Evolutionary conservation across 768 basidiomycete genomes (phyloP).

Genomic region (Phallus indusiatus): DNA sequence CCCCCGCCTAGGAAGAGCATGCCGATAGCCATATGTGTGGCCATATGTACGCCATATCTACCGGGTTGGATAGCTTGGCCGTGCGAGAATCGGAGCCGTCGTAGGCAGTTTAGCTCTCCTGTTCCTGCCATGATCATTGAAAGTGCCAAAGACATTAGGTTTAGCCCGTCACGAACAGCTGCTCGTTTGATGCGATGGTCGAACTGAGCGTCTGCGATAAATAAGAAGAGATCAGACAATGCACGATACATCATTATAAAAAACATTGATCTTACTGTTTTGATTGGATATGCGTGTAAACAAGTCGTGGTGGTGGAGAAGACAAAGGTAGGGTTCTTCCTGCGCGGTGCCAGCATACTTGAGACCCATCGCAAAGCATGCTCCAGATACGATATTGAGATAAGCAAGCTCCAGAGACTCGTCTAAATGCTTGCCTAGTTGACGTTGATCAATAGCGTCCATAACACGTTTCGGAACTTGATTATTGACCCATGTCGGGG

Average conservation of each 20-base stretch:
- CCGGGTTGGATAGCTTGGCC: conserved; percentile 55
- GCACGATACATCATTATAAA: neutral
- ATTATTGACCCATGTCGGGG: conserved; percentile 57
- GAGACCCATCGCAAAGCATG: conserved; percentile 84
- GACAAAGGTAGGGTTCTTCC: conserved; percentile 76
- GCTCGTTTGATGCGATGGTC: conserved; percentile 85
- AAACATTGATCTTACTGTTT: conserved; percentile 39
- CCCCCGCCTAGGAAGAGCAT: conserved; percentile 91
- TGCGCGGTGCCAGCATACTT: conserved; percentile 93
- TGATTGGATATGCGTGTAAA: conserved; percentile 64
- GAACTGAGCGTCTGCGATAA: conserved; percentile 54
- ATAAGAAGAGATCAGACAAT: no score
- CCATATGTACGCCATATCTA: conserved; percentile 83
- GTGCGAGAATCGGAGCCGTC: conserved; percentile 80
- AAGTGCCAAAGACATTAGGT: conserved; percentile 75
- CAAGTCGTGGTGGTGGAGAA: conserved; percentile 74
- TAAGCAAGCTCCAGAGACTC: conserved; percentile 82
- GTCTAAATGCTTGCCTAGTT: conserved; percentile 39
- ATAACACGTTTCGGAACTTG: conserved; percentile 66
- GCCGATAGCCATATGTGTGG: conserved; percentile 84
- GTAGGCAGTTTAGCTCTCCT: conserved; percentile 83
- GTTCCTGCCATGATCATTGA: conserved; percentile 97
- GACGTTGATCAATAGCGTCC: conserved; percentile 38
- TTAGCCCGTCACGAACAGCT: conserved; percentile 79
- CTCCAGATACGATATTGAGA: conserved; percentile 84